Percentiles rank a stretch among this genome's conserved stretches.
Conservation (phyloP, 768 basidiomycete genomes). For the Tricholoma hemisulphureum region DNA sequence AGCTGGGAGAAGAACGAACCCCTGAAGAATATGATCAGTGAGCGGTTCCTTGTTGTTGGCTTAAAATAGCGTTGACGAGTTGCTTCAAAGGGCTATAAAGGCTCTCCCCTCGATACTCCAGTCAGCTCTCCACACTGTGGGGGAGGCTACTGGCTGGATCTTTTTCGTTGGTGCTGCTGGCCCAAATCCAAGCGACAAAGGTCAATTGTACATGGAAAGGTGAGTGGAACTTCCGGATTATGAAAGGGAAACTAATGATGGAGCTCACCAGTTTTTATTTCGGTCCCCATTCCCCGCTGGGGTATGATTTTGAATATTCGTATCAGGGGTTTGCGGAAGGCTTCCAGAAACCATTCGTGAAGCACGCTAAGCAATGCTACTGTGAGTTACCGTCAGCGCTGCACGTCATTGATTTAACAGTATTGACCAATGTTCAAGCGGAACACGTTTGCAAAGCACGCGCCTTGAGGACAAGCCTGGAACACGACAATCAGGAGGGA, state of each 20-base stretch:
- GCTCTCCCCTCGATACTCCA: not conserved
- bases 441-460: not conserved
- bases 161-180: not conserved
- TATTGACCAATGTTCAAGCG: not conserved
- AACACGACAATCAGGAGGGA: not conserved
- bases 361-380: not conserved
- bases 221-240: not conserved
- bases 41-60: not conserved
- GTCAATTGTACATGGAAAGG: not conserved
- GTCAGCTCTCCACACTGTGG: not conserved
- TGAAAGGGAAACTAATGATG: not conserved
- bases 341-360: not conserved
- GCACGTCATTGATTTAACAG: not conserved
- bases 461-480: not conserved
- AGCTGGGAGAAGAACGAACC: not conserved
- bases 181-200: not conserved
- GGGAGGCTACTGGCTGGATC: not conserved
- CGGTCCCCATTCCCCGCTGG: not conserved
- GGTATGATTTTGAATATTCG: not conserved
- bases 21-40: not conserved
- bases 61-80: not conserved
- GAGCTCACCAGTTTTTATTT: not conserved
- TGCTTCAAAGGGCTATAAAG: not conserved
- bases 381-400: not conserved
- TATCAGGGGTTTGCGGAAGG: not conserved